Conservation (phyloP, 2,329 filamentous ascomycete species). For the Ascochyta lentis region DNA sequence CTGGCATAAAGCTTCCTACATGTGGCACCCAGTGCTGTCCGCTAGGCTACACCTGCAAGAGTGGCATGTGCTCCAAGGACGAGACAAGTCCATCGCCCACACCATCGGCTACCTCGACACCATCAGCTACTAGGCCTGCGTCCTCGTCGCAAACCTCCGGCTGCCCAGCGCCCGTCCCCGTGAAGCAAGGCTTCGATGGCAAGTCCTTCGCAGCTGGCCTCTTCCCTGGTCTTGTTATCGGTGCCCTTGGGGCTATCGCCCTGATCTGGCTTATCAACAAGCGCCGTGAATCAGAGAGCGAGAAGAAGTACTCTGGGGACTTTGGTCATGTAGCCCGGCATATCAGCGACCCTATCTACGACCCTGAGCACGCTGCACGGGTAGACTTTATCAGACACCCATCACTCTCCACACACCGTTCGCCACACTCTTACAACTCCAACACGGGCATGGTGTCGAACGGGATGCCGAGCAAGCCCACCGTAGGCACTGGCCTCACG, state of each 20-base stretch:
- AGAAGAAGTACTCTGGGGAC: constrained; percentile 46
- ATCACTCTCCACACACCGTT: constrained; percentile 29
- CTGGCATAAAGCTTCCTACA: constrained; percentile 57
- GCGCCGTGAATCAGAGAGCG: constrained; percentile 37
- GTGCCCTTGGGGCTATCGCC: constrained; percentile 40
- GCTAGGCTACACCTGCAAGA: constrained; percentile 71
- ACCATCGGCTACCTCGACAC: constrained; percentile 26
- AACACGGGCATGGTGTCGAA: constrained; percentile 34
- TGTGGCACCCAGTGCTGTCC: constrained; percentile 73
- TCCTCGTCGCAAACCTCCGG: constrained; percentile 41
- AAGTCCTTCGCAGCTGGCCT: constrained; percentile 49
- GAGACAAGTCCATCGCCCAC: constrained; percentile 39
- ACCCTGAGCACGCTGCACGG: constrained; percentile 43
- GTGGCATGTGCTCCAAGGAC: constrained; percentile 60
- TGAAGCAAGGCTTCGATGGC: constrained; percentile 37
- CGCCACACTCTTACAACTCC: constrained; percentile 33
- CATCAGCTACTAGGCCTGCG: constrained; percentile 38
- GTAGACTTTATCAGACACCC: constrained; percentile 48
- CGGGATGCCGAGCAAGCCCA: constrained; percentile 22
- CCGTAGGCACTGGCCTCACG: constrained; percentile 33
- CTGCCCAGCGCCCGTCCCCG: constrained; percentile 26
- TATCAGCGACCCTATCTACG: constrained; percentile 50
- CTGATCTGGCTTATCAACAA: constrained; percentile 46
- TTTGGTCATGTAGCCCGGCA: constrained; percentile 47
- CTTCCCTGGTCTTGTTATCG: constrained; percentile 47